phyloP scores from a whole-genome alignment of 1,284 basidiomycete species.

The Irpex sp. region DNA sequence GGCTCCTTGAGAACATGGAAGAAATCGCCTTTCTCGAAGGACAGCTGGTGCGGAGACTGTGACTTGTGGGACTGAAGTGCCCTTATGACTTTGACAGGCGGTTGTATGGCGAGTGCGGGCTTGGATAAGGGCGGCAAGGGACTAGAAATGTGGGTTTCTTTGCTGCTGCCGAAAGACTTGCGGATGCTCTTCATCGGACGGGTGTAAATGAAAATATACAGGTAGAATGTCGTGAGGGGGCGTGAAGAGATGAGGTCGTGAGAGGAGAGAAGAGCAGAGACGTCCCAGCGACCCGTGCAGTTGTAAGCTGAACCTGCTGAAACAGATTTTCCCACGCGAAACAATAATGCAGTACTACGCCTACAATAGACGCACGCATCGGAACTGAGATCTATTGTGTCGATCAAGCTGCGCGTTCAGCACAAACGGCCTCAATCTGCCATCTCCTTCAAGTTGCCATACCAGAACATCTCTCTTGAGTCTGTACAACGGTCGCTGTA shows the following conservation, averaged over 20 bases:
- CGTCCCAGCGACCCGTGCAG: slow-evolving; percentile 3
- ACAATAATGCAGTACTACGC: neutral
- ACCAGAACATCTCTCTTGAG: neutral
- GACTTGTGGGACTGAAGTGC: slow-evolving; percentile 74
- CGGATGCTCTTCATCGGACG: slow-evolving; percentile 79
- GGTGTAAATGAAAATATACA: slow-evolving; percentile 16
- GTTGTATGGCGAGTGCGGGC: slow-evolving; percentile 62
- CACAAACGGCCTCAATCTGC: neutral
- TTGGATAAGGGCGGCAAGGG: slow-evolving; percentile 65
- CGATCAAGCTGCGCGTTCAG: neutral
- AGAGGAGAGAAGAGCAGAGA: slow-evolving; percentile 5
- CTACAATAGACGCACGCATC: slow-evolving; percentile 1
- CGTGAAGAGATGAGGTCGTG: slow-evolving; percentile 20
- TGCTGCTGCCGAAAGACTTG: slow-evolving; percentile 74
- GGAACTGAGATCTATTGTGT: neutral
- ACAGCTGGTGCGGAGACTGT: slow-evolving; percentile 81
- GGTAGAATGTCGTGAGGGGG: slow-evolving; percentile 29
- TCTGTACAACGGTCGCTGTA: neutral
- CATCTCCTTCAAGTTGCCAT: neutral
- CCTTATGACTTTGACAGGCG: slow-evolving; percentile 95
- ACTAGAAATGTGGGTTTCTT: slow-evolving; percentile 66
- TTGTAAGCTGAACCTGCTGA: slow-evolving; percentile 3
- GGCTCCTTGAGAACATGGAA: slow-evolving; percentile 88
- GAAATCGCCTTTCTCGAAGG: slow-evolving; percentile 94
- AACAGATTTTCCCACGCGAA: slow-evolving; percentile 1